These are phyloP conservation scores for Dalbergia cochinchinensis DNA, from an alignment of 306 rosid species.

Conservation along the genomic window DNA sequence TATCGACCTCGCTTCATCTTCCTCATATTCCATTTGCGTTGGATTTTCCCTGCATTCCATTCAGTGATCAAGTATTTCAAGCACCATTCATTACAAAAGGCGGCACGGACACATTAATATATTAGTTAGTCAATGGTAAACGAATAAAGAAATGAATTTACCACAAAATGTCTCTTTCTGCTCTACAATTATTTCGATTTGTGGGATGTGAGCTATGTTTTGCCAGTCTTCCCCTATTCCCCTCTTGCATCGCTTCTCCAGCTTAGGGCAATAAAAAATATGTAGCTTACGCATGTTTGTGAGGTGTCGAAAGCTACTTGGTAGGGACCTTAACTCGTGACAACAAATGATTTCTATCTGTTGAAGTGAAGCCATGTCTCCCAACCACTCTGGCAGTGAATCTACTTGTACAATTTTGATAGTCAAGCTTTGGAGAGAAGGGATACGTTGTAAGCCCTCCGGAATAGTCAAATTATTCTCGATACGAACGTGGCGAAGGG, in stretches of 20 bases:
- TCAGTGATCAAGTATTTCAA: background rate
- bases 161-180: background rate
- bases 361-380: constrained; percentile 14
- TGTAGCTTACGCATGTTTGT: background rate
- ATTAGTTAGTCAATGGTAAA: background rate
- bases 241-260: constrained; percentile 8
- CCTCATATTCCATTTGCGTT: background rate
- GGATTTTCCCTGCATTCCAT: background rate
- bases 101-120: no score
- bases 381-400: constrained; percentile 24
- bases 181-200: background rate
- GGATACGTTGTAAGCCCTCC: constrained; percentile 16
- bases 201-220: constrained; percentile 6
- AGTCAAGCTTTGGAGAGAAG: background rate
- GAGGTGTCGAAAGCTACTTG: constrained; percentile 25
- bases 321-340: background rate
- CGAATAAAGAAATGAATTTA: background rate
- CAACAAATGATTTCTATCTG: accelerated
- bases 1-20: background rate
- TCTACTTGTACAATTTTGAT: no score
- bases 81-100: no score
- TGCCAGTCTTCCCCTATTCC: constrained; percentile 37
- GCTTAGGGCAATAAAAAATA: background rate
- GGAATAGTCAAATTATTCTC: accelerated
- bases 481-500: background rate